Evolutionary conservation across 331 rosid genomes (phyloP), one percentile per base, ranked within the genome.

Genomic region (Rosa hybrid): DNA sequence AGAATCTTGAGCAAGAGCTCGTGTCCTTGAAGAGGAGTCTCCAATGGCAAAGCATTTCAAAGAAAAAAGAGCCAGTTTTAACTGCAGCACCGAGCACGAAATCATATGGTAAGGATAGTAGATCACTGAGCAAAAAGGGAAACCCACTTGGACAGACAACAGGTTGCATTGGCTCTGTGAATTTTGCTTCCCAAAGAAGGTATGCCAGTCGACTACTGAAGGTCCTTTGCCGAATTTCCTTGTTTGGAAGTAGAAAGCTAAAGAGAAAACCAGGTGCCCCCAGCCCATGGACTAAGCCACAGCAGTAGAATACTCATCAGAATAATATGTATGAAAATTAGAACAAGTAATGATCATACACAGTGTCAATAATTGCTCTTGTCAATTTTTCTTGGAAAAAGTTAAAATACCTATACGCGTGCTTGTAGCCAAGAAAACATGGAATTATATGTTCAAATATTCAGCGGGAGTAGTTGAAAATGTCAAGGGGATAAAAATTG

Each of bases 1-100:
- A 90, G 78, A 89, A 56, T 56, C 94, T 94, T 64, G 94, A 92
- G 69, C 91, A 92, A 80, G 96, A 92, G 82, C 89, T 94, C 79
- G 72, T 83, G 84, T 79, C 92, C 34, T 77, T 92, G 91, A 92
- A 92, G 83, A 85, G 69, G 64, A 94, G 85, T 81, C 87, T 94
- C 74, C 88, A 89, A 12, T 53, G 92, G 87, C 91, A 90, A 73
- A 84, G 87, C 51, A 78, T 72, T 68, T 81, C 86, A 13, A 85
- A 88, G 69, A 88, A 82, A 73, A 69, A 87, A 50, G 92, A 90
- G 79, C 77, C 84, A 14, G 75, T 71, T 50, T 63, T 81, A 71
- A 71, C 78, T 56, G 84, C 86, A 68, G 70, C 80, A 74, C 88
- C 75, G 70, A 82, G 86, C 76, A 59, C 51, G 57, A 86, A 86